phyloP scores from a whole-genome alignment of 257 asterid genomes.

The Paulownia fortunei region DNA sequence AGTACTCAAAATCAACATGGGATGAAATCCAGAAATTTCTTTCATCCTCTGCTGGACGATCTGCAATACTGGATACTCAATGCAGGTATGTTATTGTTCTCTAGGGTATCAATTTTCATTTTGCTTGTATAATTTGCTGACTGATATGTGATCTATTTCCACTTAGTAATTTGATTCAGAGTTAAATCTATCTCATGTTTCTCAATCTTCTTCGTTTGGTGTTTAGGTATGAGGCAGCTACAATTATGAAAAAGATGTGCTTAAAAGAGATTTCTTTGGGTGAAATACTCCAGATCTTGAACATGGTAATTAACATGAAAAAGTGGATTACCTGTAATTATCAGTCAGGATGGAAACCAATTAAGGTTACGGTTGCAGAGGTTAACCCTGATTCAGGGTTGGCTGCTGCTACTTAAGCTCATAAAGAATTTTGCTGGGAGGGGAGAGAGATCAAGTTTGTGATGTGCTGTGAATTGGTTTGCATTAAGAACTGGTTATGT shows the following conservation, averaged over 20 bases:
- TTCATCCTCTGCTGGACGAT: conserved; percentile 74
- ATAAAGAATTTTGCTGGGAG: conserved; percentile 32
- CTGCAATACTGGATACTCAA: conserved; percentile 66
- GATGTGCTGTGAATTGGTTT: conserved; percentile 29
- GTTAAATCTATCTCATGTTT: conserved; percentile 9
- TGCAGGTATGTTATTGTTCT: conserved; percentile 64
- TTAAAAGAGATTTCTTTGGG: conserved; percentile 71
- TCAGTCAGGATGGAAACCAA: conserved; percentile 91
- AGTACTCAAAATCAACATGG: conserved; percentile 66
- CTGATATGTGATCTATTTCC: neutral
- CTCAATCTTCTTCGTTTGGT: conserved; percentile 36
- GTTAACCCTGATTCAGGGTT: conserved; percentile 70
- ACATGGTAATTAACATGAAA: conserved; percentile 75
- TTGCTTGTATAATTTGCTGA: conserved; percentile 8
- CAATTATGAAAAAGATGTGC: conserved; percentile 70
- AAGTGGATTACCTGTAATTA: conserved; percentile 69
- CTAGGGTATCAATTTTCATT: neutral
- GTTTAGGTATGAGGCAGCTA: conserved; percentile 93
- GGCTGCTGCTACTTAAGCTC: conserved; percentile 63
- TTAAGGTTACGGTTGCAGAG: conserved; percentile 75
- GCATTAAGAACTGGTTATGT: conserved; percentile 33
- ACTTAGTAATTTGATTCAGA: too few relatives aligned
- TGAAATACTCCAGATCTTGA: conserved; percentile 82
- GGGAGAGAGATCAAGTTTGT: conserved; percentile 44
- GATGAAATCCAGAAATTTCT: conserved; percentile 78